Base-by-base conservation (phyloP, 345 rosid genomes). In the Balakata baccata region DNA sequence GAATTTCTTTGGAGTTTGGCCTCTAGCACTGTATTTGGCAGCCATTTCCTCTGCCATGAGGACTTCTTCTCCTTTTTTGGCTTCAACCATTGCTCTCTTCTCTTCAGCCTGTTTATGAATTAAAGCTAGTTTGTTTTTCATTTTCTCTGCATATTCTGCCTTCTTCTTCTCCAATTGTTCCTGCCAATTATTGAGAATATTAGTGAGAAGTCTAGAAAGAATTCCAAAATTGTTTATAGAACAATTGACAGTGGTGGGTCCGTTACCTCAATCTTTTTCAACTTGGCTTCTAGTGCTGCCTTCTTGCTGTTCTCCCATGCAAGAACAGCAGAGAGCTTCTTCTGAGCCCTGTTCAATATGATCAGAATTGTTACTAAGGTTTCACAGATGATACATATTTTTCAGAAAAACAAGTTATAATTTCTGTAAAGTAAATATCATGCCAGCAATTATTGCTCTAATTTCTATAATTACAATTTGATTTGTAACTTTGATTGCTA, bases 291-390 rank as follows among this genome's bases (percentile, higher is more conserved):
- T 41, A 79, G 34, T 54, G 88, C 82, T 59, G 97, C 97, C 69
- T 87, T 92, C 86, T 89, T 88, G 82, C 84, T 90, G 82, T 88
- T 93, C 81, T 95, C 99, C 99, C 98, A 87, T 29, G 99, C 88
- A 66, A 71, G 61, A 69, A 92, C 85, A 61, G 68, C 84, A 11
- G 94, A 87, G 3, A 86, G 71, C 82, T 89, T 90, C 82, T 91
- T 95, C 84, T 91, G 91, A 53, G 98, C 89, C 84, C 99, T 95
- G 87, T 74, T 59, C 78, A 78, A 47, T 29, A 67, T 51, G 0
- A 68, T 52, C 7, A 34, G 8, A 29, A 29, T 29, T 54, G 25
- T 63, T 56, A 45, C 41, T 51, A 5, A 58, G 18, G 1, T 29
- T 29, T 29, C 34, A 29, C 1, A 29, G 34, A 29, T 2, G 34